Percentiles rank a stretch among this genome's conserved stretches.
These are phyloP conservation scores for Mollisiaceae sp. DNA, from an alignment of 2,329 filamentous ascomycete species.

Conservation along the genomic window DNA sequence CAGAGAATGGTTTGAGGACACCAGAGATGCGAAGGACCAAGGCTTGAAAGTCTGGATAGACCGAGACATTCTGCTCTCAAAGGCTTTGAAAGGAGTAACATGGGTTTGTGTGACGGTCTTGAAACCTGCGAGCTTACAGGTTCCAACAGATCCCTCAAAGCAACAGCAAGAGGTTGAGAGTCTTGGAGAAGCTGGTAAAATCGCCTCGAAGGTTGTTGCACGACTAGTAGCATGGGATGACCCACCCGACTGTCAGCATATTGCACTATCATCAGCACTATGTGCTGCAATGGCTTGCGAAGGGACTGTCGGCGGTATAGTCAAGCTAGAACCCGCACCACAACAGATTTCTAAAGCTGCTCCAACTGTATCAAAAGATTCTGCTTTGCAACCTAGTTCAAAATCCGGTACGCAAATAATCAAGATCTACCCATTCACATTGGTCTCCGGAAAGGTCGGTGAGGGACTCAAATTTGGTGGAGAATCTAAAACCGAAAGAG, in stretches of 20 bases:
- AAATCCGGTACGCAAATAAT: constrained; percentile 59
- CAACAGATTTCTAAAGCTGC: constrained; percentile 34
- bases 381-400: constrained; percentile 64
- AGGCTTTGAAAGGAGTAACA: constrained; percentile 74
- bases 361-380: constrained; percentile 24
- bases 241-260: constrained; percentile 80
- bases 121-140: constrained; percentile 77
- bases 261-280: constrained; percentile 77
- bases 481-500: constrained; percentile 81
- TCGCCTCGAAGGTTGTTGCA: constrained; percentile 74
- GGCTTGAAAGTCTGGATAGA: constrained; percentile 85
- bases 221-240: constrained; percentile 81
- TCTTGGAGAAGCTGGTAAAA: constrained; percentile 59
- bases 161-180: constrained; percentile 71
- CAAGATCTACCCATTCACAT: constrained; percentile 81
- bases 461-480: constrained; percentile 84
- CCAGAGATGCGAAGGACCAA: constrained; percentile 57
- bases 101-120: constrained; percentile 88
- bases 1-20: constrained; percentile 74
- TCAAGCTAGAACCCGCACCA: constrained; percentile 85
- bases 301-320: constrained; percentile 81
- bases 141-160: constrained; percentile 70
- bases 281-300: constrained; percentile 74
- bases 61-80: constrained; percentile 72
- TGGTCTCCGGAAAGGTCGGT: constrained; percentile 57